Base-by-base conservation (phyloP, 495 filamentous ascomycete species). In the Penicillium soppii region DNA sequence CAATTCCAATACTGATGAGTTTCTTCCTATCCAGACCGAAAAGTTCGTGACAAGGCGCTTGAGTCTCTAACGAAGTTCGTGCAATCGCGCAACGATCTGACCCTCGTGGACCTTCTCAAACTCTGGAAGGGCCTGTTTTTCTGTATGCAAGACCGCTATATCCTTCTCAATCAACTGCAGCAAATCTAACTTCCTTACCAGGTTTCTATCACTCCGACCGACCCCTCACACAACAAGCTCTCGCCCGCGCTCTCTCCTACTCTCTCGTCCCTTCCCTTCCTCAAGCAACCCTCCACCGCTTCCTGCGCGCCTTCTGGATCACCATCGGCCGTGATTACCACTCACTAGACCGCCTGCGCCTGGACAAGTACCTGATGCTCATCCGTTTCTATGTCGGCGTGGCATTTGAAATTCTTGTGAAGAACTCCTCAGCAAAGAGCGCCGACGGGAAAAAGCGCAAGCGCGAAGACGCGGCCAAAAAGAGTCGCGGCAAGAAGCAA, bases 71-170 rank as follows among this genome's bases (percentile, higher is more conserved):
- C 84, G 33, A 80, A 82, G 35, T 98, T 88, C 73, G 83, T 98
- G 61, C 72, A 72, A 50, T 82, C 83, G 16, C 81, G 82, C 26
- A 81, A 81, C 21, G 70, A 80, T 29, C 82, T 98, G 47, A 74
- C 81, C 12, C 75, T 83, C 16, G 68, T 95, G 56, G 92, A 98
- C 42, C 75, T 89, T 26, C 77, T 95, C 47, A 96, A 97, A 72
- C 79, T 98, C 53, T 96, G 92, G 91, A 96, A 96, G 70, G 94
- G 92, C 29, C 83, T 98, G 20, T 97, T 95, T 75, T 97, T 88
- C 80, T 94, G 91, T 86, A 71, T 7, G 68, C 10, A 8, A 9
- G 7, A 29, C 23, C 32, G 40, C 39, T 12, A 27, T 17, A 17
- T 10, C 16, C 13, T 9, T n/a, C 3, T 20, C 22, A 41, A 15